Evolutionary conservation across 495 filamentous ascomycete species (phyloP), one percentile per base, ranked within the genome.

Genomic region (Aspergillus asperescens): DNA sequence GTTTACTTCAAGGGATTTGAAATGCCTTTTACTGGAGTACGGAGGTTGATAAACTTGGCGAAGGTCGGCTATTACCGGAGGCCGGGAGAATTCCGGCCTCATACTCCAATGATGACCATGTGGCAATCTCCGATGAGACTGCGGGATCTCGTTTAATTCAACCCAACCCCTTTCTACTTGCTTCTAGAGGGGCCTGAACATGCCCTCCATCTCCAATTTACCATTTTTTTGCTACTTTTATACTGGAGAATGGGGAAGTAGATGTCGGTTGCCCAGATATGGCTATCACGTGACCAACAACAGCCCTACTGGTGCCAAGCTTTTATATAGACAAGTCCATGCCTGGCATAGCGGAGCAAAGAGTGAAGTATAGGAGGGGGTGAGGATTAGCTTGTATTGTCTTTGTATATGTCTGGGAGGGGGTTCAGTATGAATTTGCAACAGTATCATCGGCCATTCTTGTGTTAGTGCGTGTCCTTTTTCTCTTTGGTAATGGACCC

Each of bases 31-130:
- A 2, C 19, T n/a, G n/a, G n/a, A n/a, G 32, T 35, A 35, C 32
- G 13, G 32, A 24, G n/a, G 20, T 20, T 9, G 41, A 46, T 40
- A 52, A 34, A 41, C 24, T 55, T 48, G 28, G 28, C 25, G 43
- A 48, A 58, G 48, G 52, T 41, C 72, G 72, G 72, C 46, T 73
- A 75, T 60, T 60, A 49, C 50, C 72, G 72, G 72, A 72, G 71
- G 71, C 71, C 71, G 68, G 70, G 47, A 57, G 46, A 58, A 71
- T 73, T 71, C 70, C 71, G 73, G 71, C 70, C 69, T 71, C 63
- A 27, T 58, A 46, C 51, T 54, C 59, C 66, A 69, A 70, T 47
- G 28, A 64, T 39, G 15, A 31, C 27, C 16, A 4, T 24, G 50
- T 46, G 50, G 50, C 29, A 35, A 52, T 35, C 20, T 29, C 41